phyloP scores from a whole-genome alignment of 2,329 filamentous ascomycete genomes.

The Metarhizium album region DNA sequence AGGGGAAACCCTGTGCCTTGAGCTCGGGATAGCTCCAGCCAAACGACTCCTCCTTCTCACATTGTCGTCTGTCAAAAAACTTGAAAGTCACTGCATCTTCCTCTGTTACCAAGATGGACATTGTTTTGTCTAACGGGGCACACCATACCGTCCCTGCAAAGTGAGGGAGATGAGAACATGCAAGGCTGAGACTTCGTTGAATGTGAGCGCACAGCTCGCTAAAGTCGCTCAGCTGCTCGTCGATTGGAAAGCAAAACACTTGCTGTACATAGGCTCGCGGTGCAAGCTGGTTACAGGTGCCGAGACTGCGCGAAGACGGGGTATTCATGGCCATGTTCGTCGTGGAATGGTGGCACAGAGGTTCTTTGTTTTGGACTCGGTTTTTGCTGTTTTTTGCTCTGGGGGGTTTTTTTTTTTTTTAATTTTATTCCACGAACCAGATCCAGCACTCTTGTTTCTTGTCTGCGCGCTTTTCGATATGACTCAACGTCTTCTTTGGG shows the following conservation, averaged over 20 bases:
- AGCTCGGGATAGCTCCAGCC: conserved; percentile 17
- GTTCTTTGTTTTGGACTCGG: not conserved
- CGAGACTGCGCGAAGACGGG: not conserved
- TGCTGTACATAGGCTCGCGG: conserved; percentile 10
- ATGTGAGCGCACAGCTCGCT: conserved; percentile 4
- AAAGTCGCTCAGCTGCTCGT: conserved; percentile 1
- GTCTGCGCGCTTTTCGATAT: not conserved
- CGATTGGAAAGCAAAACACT: conserved; percentile 10
- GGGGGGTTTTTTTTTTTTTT: not conserved
- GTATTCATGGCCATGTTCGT: not conserved
- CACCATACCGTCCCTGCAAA: conserved; percentile 18
- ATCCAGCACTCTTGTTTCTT: not conserved
- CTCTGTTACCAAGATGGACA: conserved; percentile 11
- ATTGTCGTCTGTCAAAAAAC: conserved; percentile 6
- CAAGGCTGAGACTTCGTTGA: conserved; percentile 7
- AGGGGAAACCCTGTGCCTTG: conserved; percentile 17
- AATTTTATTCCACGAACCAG: not conserved
- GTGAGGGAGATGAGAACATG: conserved; percentile 13
- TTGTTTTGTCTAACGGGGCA: conserved; percentile 8
- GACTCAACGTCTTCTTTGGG: not conserved
- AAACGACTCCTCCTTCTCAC: conserved; percentile 7
- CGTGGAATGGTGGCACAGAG: not conserved
- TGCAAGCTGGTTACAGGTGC: conserved; percentile 11
- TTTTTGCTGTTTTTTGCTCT: not conserved
- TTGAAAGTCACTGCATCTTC: conserved; percentile 13